Conservation (phyloP, 2,329 filamentous ascomycete genomes). For the Fusarium tupiense region DNA sequence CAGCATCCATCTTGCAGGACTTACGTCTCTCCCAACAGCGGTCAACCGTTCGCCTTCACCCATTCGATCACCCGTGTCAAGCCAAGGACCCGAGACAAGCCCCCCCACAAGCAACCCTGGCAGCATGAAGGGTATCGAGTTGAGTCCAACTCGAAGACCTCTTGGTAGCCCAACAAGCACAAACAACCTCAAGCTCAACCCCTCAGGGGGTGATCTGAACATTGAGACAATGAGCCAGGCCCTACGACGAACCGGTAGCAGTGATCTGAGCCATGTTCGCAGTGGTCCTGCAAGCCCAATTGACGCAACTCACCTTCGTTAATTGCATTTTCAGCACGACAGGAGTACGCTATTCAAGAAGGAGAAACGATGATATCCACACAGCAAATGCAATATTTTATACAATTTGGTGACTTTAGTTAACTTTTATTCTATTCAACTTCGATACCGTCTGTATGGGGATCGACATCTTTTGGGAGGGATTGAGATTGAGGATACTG, state of each 20-base stretch:
- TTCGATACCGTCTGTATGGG: conserved; percentile 19
- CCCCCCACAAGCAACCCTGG: conserved; percentile 80
- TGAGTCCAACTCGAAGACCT: conserved; percentile 69
- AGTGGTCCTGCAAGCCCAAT: conserved; percentile 69
- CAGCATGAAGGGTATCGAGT: conserved; percentile 78
- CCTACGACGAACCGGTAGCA: conserved; percentile 83
- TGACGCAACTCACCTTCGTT: conserved; percentile 51
- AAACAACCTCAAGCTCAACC: conserved; percentile 55
- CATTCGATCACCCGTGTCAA: conserved; percentile 80
- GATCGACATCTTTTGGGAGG: conserved; percentile 31
- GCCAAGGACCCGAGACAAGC: conserved; percentile 72
- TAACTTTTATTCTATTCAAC: conserved; percentile 36
- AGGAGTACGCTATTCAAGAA: neutral
- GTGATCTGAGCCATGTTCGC: conserved; percentile 71
- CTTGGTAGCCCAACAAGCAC: conserved; percentile 71
- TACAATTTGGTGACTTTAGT: conserved; percentile 30
- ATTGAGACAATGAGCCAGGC: conserved; percentile 96
- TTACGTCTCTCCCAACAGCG: conserved; percentile 66
- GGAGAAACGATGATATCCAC: conserved; percentile 29
- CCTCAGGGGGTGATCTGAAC: conserved; percentile 71
- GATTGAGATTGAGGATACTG: conserved; percentile 34
- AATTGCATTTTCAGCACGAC: conserved; percentile 2
- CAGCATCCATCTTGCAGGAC: conserved; percentile 73
- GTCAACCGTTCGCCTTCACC: conserved; percentile 81
- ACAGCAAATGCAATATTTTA: conserved; percentile 31